These are phyloP conservation scores for Moesziomyces sp. DNA, from an alignment of 1,284 basidiomycete genomes.

Conservation along the genomic window DNA sequence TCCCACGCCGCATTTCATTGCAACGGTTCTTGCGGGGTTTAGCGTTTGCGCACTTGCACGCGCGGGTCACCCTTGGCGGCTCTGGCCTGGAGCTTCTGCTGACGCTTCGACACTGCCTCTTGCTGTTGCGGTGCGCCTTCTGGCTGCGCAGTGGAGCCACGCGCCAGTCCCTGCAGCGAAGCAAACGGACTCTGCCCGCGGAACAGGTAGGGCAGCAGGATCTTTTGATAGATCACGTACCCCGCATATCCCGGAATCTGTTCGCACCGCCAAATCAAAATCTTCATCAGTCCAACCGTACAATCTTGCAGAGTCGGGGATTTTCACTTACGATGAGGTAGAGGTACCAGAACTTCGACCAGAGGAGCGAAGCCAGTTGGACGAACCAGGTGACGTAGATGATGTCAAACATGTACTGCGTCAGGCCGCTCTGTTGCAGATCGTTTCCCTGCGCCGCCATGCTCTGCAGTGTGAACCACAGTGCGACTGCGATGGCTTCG, in stretches of 20 bases:
- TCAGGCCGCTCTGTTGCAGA: slow-evolving; percentile 63
- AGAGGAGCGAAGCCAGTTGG: slow-evolving; percentile 63
- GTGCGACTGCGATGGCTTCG: slow-evolving; percentile 57
- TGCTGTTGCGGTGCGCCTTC: slow-evolving; percentile 23
- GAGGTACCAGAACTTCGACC: slow-evolving; percentile 64
- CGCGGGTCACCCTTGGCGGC: slow-evolving; percentile 57
- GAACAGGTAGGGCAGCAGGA: slow-evolving; percentile 62
- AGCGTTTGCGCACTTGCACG: slow-evolving; percentile 48
- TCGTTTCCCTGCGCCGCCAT: slow-evolving; percentile 67
- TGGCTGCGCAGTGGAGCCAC: slow-evolving; percentile 1
- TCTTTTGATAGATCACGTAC: slow-evolving; percentile 60
- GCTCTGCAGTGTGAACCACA: slow-evolving; percentile 58
- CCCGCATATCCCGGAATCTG: slow-evolving; percentile 67
- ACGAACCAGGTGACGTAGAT: slow-evolving; percentile 69
- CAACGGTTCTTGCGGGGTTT: neutral
- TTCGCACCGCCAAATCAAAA: no score
- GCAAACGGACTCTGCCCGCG: slow-evolving; percentile 50
- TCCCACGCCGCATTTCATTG: no score
- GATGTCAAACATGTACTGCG: slow-evolving; percentile 68
- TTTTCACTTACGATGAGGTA: slow-evolving; percentile 61
- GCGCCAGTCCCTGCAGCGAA: slow-evolving; percentile 21
- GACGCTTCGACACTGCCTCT: slow-evolving; percentile 56
- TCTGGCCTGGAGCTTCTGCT: slow-evolving; percentile 64
- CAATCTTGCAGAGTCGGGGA: no score
- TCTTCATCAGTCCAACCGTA: no score